Evolutionary conservation across 257 asterid species (phyloP), one percentile per base, ranked within the genome.

Genomic region (Jacaranda mimosifolia): DNA sequence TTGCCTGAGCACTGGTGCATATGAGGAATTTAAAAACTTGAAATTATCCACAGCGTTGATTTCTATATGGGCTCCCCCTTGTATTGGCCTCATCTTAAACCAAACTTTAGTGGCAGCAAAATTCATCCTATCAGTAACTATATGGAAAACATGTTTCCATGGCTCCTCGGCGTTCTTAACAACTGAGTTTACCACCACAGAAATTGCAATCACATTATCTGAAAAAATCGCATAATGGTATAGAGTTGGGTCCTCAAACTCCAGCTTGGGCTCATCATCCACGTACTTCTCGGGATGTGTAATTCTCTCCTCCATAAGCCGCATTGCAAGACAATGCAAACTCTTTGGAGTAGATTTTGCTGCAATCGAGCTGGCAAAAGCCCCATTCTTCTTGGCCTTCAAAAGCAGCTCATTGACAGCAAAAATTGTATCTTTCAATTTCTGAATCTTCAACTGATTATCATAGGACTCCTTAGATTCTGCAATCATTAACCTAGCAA

Each of bases 341-440:
- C 96, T 90, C 88, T 88, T 90, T 18, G 96, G 96, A 79, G 96
- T 90, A 6, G 93, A 90, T 84, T 85, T 90, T 7, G 96, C 89
- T 48, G 96, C 85, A 68, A 90, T 86, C 73, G 82, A 65, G 83
- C 91, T 90, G 53, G 89, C 81, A 83, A 88, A 84, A 32, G 91
- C 93, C 79, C 92, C 91, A 81, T 85, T 90, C 82, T 85, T 90
- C 86, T 86, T 90, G 56, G 96, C 93, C 85, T 90, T 90, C 66
- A 81, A 55, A 52, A 90, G 91, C 87, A 90, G 81, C 84, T 90
- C 96, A 68, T 87, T 81, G 42, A 90, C 96, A 35, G 93, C 89
- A 80, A 90, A 88, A 39, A 88, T 88, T 0, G 96, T 90, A 79
- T 90, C 96, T 82, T 88, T 90, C 79, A 90, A 68, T 79, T 90